Base-by-base conservation (phyloP, 108 stramenopile genomes). In the Cyclotella sp. region DNA sequence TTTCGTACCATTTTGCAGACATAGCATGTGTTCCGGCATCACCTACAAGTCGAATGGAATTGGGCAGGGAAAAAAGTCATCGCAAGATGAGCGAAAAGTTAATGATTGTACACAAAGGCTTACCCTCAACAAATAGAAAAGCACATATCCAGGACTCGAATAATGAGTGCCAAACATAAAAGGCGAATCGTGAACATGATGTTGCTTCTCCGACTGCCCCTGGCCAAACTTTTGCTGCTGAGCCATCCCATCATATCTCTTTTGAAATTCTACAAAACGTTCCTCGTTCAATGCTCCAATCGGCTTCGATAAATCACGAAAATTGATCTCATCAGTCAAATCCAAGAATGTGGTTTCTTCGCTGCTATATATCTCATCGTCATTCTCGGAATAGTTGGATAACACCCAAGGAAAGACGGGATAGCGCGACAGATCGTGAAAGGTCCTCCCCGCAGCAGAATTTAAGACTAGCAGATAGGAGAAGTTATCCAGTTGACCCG, bases 381-480 rank as follows among this genome's bases (percentile, higher is more conserved):
- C 70, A 11, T 63, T 18, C 39, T 86, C 78, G 90, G 54, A 76
- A 80, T 95, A 99, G 82, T 96, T 93, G 39, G 86, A 57, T 21
- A 99, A 55, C 13, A 99, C 92, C 97, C 98, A 99, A 12, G 99
- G 99, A 82, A 98, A 98, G 16, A 99, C 98, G 24, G 99, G 99
- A 84, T 99, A 99, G 64, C 98, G 95, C 3, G 96, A 93, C 54
- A 99, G 69, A 78, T 99, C 99, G 70, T 96, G 94, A 59, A 94
- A 86, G 53, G 87, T 91, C 57, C 99, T 83, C 11, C 95, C 98
- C 7, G 98, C 97, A 9, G 96, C 95, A 27, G 91, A 88, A 86
- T 99, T 99, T 27, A 99, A 79, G 29, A 87, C 82, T 58, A 94
- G 70, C n/a, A 99, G 75, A 88, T 99, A 99, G 52, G 98, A 95